Evolutionary conservation across 768 basidiomycete genomes (phyloP), one percentile per base, ranked within the genome.

Genomic region (Trametes elegans): DNA sequence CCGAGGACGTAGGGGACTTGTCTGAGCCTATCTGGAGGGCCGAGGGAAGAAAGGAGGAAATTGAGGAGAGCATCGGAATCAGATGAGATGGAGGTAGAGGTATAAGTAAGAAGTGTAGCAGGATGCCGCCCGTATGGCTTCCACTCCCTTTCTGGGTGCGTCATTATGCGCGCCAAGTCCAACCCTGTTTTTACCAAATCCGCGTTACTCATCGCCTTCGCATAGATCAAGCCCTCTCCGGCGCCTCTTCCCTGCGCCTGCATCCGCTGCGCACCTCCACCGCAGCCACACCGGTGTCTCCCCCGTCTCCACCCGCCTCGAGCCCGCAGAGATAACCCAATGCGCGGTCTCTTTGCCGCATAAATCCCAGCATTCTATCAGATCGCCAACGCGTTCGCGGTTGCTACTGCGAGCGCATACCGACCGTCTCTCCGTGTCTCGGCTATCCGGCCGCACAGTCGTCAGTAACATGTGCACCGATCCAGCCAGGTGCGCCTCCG

Each of bases 11-110:
- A 3, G 59, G 45, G 9, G 50, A 49, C 43, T 59, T 58, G 47
- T 61, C 59, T 40, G 24, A 47, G 59, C 54, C 51, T 29, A 56
- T 43, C 35, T 63, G 62, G 27, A 63, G 55, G 18, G 55, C 50
- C 16, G 62, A 46, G 18, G 62, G 59, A 14, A 63, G 62, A 52
- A 63, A 59, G 44, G 62, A 63, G 47, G 62, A 61, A 14, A 63
- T 55, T 13, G 62, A 53, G 43, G 60, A 60, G 39, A 63, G 55
- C 62, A 63, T 63, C 49, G 59, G 46, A 55, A 55, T 60, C 53
- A 49, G 54, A 59, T 47, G 58, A 42, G 53, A 46, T 59, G 58
- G 53, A 29, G 19, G 54, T 34, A 28, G 49, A 32, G 44, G 57
- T 53, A 48, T 40, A 53, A n/a, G n/a, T n/a, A n/a, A 41, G 50